Evolutionary conservation across 2,329 filamentous ascomycete genomes (phyloP), one percentile per base, ranked within the genome.

Genomic region (Dothistroma septosporum): DNA sequence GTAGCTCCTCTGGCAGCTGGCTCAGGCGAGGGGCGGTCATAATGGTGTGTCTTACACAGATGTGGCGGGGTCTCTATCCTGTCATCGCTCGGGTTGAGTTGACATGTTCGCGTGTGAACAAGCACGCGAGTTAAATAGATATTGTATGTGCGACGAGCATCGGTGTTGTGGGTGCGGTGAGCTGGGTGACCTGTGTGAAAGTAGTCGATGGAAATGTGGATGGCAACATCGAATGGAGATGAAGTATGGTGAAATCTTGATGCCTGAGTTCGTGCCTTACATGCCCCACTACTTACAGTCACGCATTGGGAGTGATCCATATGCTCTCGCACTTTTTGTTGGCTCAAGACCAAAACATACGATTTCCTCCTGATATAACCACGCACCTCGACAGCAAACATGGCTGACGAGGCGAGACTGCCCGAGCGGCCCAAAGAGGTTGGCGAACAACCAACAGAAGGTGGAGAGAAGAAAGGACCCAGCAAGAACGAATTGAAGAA

Each of bases 401-500:
- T 70, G 68, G 66, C 68, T 33, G 68, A 70, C 54, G 44, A 65
- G 56, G 57, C 65, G 35, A 60, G 67, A 16, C 58, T 73, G 2
- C 68, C 71, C 22, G 70, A 72, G 61, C 66, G 71, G 53, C 70
- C 70, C 28, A 73, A 72, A 57, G 69, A 68, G 19, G 70, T 56
- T 52, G 69, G 59, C 28, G 71, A 72, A 37, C 22, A 32, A 21
- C 5, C 24, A 35, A 11, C 50, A 53, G 22, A 53, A 21, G 50
- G 31, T 3, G 69, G 67, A 50, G 78, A 76, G 58, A 79, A 76
- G 58, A 79, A 78, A 57, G 78, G 78, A 14, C 80, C 83, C 47
- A 91, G 88, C 63, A 92, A 95, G 79, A 92, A 87, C 77, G 91
- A 87, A 16, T 79, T 88, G 66, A 95, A 95, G 80, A 96, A 95